A percentile compares a stretch with the other conserved stretches of the same genome.
Conservation (phyloP, 2,329 filamentous ascomycete genomes). For the Byssochlamys sp. region DNA sequence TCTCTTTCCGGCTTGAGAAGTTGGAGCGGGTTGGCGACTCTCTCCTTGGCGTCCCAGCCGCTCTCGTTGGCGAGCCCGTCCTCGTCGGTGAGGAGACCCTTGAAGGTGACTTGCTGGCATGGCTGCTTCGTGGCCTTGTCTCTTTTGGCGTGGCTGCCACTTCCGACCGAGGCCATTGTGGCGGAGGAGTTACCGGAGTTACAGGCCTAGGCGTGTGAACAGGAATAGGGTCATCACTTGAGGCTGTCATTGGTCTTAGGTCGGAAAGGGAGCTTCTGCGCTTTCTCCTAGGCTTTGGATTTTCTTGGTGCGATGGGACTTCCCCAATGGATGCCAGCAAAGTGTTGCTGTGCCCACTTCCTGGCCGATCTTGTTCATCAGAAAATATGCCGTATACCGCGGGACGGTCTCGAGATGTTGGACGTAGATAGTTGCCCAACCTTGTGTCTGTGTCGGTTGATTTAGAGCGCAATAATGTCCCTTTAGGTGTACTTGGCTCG, state of each 20-base stretch:
- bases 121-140: conserved; percentile 20
- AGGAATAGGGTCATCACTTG: conserved; percentile 42
- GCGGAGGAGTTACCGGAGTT: conserved; percentile 17
- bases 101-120: conserved; percentile 18
- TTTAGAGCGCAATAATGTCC: conserved; percentile 57
- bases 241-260: conserved; percentile 58
- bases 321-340: conserved; percentile 46
- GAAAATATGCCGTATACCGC: conserved; percentile 41
- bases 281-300: conserved; percentile 57
- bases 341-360: conserved; percentile 40
- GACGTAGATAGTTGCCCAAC: conserved; percentile 39
- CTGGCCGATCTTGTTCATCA: conserved; percentile 37
- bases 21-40: conserved; percentile 22
- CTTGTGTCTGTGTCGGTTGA: conserved; percentile 63
- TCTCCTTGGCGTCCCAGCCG: conserved; percentile 6
- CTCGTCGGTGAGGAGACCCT: conserved; percentile 25
- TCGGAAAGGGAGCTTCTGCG: conserved; percentile 86
- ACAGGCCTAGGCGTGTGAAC: conserved; percentile 28
- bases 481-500: conserved; percentile 60
- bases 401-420: conserved; percentile 47
- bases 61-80: conserved; percentile 17
- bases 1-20: conserved; percentile 32
- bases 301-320: conserved; percentile 37
- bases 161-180: conserved; percentile 18
- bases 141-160: conserved; percentile 20